Conservation (phyloP, 495 filamentous ascomycete genomes). For the Geoglossum glabrum region DNA sequence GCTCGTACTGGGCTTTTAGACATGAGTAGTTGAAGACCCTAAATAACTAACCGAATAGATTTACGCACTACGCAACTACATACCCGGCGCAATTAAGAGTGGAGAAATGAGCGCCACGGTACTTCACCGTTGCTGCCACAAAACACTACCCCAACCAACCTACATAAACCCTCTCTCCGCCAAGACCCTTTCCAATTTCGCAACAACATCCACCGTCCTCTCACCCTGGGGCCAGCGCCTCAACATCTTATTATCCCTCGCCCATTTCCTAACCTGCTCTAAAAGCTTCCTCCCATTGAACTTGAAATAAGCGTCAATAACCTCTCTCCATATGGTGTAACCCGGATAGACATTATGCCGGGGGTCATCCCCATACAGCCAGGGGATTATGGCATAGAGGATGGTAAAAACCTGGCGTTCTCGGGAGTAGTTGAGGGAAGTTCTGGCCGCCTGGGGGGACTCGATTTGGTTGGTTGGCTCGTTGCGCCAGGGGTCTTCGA, state of each 20-base stretch:
- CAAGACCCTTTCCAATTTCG: neutral
- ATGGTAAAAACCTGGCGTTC: conserved; percentile 1
- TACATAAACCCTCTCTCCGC: too few species aligned
- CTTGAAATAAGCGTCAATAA: neutral
- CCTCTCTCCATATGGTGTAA: neutral
- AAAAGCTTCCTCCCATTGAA: neutral
- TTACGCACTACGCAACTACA: too few species aligned
- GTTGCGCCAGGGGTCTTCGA: conserved; percentile 35
- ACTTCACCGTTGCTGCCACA: too few species aligned
- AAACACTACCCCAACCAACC: too few species aligned
- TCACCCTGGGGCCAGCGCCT: neutral
- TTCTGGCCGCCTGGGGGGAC: neutral
- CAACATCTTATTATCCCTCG: neutral
- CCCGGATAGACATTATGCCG: too few species aligned
- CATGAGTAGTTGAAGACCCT: too few species aligned
- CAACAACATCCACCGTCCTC: neutral
- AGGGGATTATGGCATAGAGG: neutral
- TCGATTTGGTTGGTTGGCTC: conserved; percentile 28
- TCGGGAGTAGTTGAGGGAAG: neutral
- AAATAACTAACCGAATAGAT: too few species aligned
- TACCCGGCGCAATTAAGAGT: too few species aligned
- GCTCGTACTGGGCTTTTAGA: too few species aligned
- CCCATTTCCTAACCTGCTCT: neutral
- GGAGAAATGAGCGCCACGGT: too few species aligned
- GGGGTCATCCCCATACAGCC: neutral